A percentile compares a stretch with the other conserved stretches of the same genome.
Conservation (phyloP, 2,329 filamentous ascomycete species). For the Phyllosticta citriasiana region DNA sequence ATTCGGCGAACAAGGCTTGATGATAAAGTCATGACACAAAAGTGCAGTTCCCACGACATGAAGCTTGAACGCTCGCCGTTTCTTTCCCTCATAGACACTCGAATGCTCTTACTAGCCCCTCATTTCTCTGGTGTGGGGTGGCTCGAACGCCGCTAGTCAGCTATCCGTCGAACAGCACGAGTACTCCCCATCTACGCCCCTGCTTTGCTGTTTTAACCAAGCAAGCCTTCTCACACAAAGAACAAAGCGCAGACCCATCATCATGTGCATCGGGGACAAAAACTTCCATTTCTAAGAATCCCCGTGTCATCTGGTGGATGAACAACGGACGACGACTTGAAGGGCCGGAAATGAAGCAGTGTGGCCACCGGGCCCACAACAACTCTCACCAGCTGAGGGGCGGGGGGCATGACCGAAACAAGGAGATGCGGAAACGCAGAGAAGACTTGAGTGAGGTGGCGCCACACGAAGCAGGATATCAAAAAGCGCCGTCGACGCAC, state of each 20-base stretch:
- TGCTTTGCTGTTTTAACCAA: no score
- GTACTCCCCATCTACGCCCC: no score
- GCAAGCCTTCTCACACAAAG: neutral
- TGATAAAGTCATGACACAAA: neutral
- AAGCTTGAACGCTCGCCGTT: no score
- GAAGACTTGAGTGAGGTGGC: neutral
- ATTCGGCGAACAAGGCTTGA: no score
- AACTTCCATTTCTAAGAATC: neutral
- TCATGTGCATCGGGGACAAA: neutral
- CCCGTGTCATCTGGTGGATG: neutral
- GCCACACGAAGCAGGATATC: neutral
- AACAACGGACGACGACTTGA: neutral
- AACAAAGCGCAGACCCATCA: neutral
- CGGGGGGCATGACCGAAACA: neutral
- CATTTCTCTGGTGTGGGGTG: no score
- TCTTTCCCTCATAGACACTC: no score
- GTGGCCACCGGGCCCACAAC: neutral
- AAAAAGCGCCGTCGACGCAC: neutral
- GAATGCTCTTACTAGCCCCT: no score
- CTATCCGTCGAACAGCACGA: no score
- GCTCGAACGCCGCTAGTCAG: no score
- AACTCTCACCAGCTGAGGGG: neutral
- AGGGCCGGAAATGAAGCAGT: neutral
- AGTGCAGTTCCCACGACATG: no score
- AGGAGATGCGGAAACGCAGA: neutral